Evolutionary conservation across 2,329 filamentous ascomycete genomes (phyloP).

Genomic region (Colletotrichum sublineola): DNA sequence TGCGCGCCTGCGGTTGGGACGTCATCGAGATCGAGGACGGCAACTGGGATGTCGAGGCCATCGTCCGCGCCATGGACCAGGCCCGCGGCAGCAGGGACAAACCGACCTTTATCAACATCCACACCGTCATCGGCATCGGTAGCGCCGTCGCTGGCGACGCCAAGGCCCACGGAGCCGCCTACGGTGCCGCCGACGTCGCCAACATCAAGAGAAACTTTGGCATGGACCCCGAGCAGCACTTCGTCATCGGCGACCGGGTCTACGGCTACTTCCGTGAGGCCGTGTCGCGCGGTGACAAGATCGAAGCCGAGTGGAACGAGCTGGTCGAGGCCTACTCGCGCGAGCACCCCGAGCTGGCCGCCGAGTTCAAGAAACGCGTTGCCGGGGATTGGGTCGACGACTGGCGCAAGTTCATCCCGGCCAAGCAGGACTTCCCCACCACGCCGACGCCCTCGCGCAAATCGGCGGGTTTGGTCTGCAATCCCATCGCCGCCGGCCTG

Average conservation of each 20-base stretch:
- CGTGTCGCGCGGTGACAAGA: conserved; percentile 56
- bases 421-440: conserved; percentile 58
- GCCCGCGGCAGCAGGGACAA: conserved; percentile 59
- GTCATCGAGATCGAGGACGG: conserved; percentile 68
- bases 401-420: conserved; percentile 64
- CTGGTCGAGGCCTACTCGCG: conserved; percentile 58
- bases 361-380: conserved; percentile 62
- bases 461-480: conserved; percentile 62
- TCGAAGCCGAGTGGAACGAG: conserved; percentile 62
- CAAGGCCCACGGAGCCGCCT: conserved; percentile 69
- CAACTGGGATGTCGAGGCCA: conserved; percentile 60
- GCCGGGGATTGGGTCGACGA: conserved; percentile 61
- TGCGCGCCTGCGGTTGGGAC: conserved; percentile 68
- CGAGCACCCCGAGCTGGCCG: conserved; percentile 62
- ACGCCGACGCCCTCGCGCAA: conserved; percentile 63
- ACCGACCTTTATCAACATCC: conserved; percentile 70
- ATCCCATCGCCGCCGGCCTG: conserved; percentile 63
- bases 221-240: conserved; percentile 53
- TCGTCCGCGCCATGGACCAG: conserved; percentile 61
- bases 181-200: conserved; percentile 66
- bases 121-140: conserved; percentile 68
- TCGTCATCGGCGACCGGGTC: conserved; percentile 58
- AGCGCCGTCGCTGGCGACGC: conserved; percentile 64
- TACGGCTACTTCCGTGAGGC: conserved; percentile 64
- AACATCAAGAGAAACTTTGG: conserved; percentile 51